Conservation (phyloP, 2,329 filamentous ascomycete genomes). For the Pyricularia sp. region DNA sequence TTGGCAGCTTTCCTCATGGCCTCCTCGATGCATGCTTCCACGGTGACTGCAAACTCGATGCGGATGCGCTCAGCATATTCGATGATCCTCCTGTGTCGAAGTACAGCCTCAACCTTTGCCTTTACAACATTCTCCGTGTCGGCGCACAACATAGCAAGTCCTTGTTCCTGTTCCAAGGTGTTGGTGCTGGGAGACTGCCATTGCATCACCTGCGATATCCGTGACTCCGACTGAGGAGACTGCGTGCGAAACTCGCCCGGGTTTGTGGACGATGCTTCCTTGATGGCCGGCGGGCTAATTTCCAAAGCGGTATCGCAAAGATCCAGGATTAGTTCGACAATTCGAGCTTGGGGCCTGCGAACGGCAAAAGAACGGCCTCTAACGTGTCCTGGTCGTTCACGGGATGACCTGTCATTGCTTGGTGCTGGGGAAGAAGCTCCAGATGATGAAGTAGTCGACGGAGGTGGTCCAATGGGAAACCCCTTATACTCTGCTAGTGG, state of each 20-base stretch:
- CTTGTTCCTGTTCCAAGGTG: constrained; percentile 85
- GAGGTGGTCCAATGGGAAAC: constrained; percentile 65
- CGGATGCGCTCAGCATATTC: constrained; percentile 95
- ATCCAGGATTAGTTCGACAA: constrained; percentile 88
- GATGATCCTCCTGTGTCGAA: constrained; percentile 81
- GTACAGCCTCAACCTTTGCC: constrained; percentile 83
- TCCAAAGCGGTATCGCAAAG: constrained; percentile 92
- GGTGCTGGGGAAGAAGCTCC: constrained; percentile 50
- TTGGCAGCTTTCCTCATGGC: constrained; percentile 80
- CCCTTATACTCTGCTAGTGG: constrained; percentile 76
- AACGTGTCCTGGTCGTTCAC: constrained; percentile 63
- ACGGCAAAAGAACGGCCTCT: constrained; percentile 83
- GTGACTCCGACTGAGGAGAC: constrained; percentile 89
- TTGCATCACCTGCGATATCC: constrained; percentile 85
- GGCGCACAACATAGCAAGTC: constrained; percentile 71
- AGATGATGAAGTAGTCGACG: constrained; percentile 39
- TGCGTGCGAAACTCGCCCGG: constrained; percentile 77
- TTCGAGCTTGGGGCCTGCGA: constrained; percentile 75
- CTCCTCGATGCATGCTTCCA: constrained; percentile 90
- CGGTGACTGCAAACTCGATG: constrained; percentile 80
- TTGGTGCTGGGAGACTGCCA: constrained; percentile 93
- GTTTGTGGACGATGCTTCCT: constrained; percentile 57
- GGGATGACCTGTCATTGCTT: constrained; percentile 54
- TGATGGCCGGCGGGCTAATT: constrained; percentile 87
- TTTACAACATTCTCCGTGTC: constrained; percentile 79